Percentiles rank a stretch among this genome's conserved stretches.
Evolutionary conservation across 2,329 filamentous ascomycete species (phyloP).

Genomic region (Sclerotinia sclerotiorum): DNA sequence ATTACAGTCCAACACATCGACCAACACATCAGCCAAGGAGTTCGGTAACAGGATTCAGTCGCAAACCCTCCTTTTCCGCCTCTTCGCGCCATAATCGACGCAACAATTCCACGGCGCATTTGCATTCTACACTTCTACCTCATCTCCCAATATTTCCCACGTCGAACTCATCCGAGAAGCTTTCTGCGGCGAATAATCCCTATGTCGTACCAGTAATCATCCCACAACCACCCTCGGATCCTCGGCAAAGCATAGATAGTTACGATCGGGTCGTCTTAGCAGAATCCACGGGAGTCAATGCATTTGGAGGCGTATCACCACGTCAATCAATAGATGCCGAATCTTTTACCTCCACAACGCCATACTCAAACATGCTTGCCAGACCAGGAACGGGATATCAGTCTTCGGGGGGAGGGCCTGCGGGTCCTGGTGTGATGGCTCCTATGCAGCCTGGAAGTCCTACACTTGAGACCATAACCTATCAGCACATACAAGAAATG

Average conservation of each 20-base stretch:
- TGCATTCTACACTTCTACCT: constrained; percentile 23
- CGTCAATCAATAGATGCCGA: constrained; percentile 24
- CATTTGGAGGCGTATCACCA: constrained; percentile 11
- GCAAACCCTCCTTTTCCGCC: constrained; percentile 53
- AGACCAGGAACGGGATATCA: constrained; percentile 36
- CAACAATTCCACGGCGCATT: constrained; percentile 43
- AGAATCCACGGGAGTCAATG: constrained; percentile 26
- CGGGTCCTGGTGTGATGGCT: constrained; percentile 28
- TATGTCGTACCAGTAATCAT: constrained; percentile 22
- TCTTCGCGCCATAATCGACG: constrained; percentile 43
- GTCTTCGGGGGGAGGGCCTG: constrained; percentile 26
- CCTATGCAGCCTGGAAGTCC: constrained; percentile 37
- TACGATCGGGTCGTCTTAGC: constrained; percentile 27
- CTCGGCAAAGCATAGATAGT: constrained; percentile 28
- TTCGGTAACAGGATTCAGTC: constrained; percentile 52
- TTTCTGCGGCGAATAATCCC: constrained; percentile 28
- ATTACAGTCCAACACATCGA: constrained; percentile 22
- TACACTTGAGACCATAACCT: constrained; percentile 41
- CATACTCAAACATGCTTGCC: constrained; percentile 39
- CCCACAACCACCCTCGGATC: constrained; percentile 15
- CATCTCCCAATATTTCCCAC: constrained; percentile 4
- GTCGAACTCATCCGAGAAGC: constrained; percentile 30
- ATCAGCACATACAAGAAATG: constrained; percentile 75
- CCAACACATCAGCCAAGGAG: constrained; percentile 26
- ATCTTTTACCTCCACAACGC: constrained; percentile 33